phyloP scores from a whole-genome alignment of 352 stramenopile genomes.

The Globisporangium viniferum region DNA sequence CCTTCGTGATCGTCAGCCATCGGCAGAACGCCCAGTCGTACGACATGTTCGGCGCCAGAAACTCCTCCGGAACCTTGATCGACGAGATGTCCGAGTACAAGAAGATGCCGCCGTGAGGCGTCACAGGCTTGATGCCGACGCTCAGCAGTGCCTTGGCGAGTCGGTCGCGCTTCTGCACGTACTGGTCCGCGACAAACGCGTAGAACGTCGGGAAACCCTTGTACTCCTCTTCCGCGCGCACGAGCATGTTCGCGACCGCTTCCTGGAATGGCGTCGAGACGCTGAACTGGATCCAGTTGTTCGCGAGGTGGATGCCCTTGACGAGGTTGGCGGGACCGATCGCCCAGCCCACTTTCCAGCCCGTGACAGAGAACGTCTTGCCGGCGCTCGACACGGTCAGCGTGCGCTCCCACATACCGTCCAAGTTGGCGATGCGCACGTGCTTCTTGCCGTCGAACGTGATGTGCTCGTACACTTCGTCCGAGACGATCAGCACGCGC shows the following conservation, averaged over 20 bases:
- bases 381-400: conserved; percentile 89
- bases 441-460: conserved; percentile 79
- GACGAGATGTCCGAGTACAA: conserved; percentile 79
- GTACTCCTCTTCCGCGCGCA: conserved; percentile 63
- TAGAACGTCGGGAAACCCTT: conserved; percentile 78
- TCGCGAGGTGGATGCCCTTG: conserved; percentile 73
- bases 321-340: conserved; percentile 75
- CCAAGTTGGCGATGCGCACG: conserved; percentile 69
- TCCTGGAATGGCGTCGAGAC: conserved; percentile 85
- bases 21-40: conserved; percentile 91
- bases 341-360: conserved; percentile 93
- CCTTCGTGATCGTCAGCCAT: conserved; percentile 89
- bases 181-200: conserved; percentile 68
- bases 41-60: conserved; percentile 46
- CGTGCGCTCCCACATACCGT: conserved; percentile 83
- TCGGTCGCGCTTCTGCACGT: conserved; percentile 71
- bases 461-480: conserved; percentile 99
- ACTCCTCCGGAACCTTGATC: conserved; percentile 54
- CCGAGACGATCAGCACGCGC: conserved; percentile 92
- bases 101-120: conserved; percentile 70
- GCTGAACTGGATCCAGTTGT: conserved; percentile 89
- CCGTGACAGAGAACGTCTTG: conserved; percentile 93
- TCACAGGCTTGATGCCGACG: conserved; percentile 64
- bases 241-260: conserved; percentile 77
- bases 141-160: conserved; percentile 44